Conservation (phyloP, 2,329 filamentous ascomycete species). For the Xylaria hypoxylon region DNA sequence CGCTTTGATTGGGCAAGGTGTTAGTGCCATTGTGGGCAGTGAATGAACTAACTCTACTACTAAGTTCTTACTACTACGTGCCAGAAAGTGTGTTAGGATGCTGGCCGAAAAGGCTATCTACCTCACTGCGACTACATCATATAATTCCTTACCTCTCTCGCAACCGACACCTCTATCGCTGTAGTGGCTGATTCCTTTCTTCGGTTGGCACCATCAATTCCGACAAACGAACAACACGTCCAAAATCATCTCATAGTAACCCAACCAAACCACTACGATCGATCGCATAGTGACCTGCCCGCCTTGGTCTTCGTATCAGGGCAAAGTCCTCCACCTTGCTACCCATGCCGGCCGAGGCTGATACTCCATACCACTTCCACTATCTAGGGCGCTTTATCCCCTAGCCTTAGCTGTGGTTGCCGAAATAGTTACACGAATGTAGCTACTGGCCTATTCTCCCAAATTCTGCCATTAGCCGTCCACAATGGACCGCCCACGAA, state of each 20-base stretch:
- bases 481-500: slow-evolving; percentile 73
- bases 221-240: not conserved
- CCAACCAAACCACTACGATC: slow-evolving; percentile 13
- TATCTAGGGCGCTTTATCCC: slow-evolving; percentile 57
- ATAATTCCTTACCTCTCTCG: not conserved
- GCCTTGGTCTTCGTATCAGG: slow-evolving; percentile 44
- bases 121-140: slow-evolving; percentile 20
- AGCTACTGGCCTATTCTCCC: slow-evolving; percentile 51
- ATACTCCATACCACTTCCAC: slow-evolving; percentile 56
- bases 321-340: slow-evolving; percentile 44
- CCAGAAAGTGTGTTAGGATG: not conserved
- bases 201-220: slow-evolving; percentile 4
- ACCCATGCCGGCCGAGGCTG: slow-evolving; percentile 60
- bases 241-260: not conserved
- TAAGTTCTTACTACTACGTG: no score
- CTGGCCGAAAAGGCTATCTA: slow-evolving; percentile 17
- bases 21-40: slow-evolving; percentile 15
- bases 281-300: slow-evolving; percentile 28
- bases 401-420: slow-evolving; percentile 60
- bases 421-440: slow-evolving; percentile 58
- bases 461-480: slow-evolving; percentile 54
- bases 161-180: slow-evolving; percentile 1
- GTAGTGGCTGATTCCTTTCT: not conserved
- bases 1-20: slow-evolving; percentile 20
- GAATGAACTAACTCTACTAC: not conserved